Base-by-base conservation (phyloP, 768 basidiomycete species). In the Lanmaoa pseudosensibilis region DNA sequence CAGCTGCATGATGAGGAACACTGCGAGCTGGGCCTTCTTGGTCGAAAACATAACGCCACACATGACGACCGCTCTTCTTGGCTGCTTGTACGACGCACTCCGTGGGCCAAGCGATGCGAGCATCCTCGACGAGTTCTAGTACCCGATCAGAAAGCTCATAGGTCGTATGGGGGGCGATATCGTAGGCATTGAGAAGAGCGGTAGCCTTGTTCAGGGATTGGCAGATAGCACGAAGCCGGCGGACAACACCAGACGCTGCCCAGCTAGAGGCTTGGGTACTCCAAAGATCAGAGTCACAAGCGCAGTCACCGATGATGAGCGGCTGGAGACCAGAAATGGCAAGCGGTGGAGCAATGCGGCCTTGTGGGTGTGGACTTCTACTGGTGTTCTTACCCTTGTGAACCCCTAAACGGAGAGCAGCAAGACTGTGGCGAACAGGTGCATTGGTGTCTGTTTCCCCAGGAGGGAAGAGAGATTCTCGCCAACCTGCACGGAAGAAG, bases 1-100 rank as follows among this genome's bases (percentile, higher is more conserved):
- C 90, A 1, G 83, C 83, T 1, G 80, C 83, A 65, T 90, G 86
- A 65, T 89, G 88, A 2, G 88, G 83, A 19, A 82, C 68, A 15
- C 83, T 83, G 46, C 83, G 77, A 23, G 79, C 75, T 10, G 88
- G 86, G 1, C 86, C 82, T 63, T 89, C 90, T 73, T 92, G 90
- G 70, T 92, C 90, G 66, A 92, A 92, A 18, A 89, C 83, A 62
- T 88, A 92, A 55, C 90, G 79, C 84, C 85, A 92, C 6, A 90
- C 87, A n/a, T 80, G 80, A 39, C 75, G 75, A 1, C 83, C 86
- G 15, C 79, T 78, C 18, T 70, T 74, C 52, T 77, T 77, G 2
- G 82, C 78, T 51, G 77, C 78, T 50, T 79, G 73, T 4, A 79
- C 81, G 36, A 86, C 73, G 58, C 84, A 82, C 25, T 92, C 85